Base-by-base conservation (phyloP, 78 protist genomes). In the Carpediemonas membranifera region DNA sequence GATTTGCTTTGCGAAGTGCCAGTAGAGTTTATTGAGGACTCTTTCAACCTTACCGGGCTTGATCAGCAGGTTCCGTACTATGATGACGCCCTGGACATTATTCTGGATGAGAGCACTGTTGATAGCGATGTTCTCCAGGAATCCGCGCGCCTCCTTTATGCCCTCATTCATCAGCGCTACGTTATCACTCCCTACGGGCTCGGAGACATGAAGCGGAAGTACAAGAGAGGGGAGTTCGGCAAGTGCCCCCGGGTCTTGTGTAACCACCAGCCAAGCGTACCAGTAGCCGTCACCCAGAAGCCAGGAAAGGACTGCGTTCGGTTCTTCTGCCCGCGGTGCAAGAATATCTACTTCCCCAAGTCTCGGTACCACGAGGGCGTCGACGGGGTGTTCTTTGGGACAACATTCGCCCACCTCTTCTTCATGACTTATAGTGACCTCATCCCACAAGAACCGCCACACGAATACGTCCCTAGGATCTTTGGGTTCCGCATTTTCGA, bases 351-450 rank as follows among this genome's bases (percentile, higher is more conserved):
- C 65, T 39, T n/a, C 51, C 80, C 84, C 3, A 37, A 51, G 25
- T 39, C 55, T 5, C n/a, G 53, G 51, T 0, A 70, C 24, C 72
- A 68, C 58, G 68, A 24, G 73, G 77, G 79, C 39, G 67, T 92
- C 57, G 96, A 92, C 43, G 96, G 96, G 34, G 90, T 91, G 16
- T 92, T 78, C 79, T 92, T 89, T 71, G 92, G 93, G 25, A 89
- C 96, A 0, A 84, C 93, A 0, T 92, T 89, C 57, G 86, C 94
- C 25, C 92, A 87, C 30, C 68, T 92, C 24, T 78, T 92, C 73
- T 33, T 88, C 35, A 77, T 76, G 2, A 53, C 65, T 16, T 83
- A 75, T 47, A 86, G 87, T 2, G 90, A 85, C 34, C 59, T 78
- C 47, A 65, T 71, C 18, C 87, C 87, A 24, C 36, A 60, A 16